These are phyloP conservation scores for Pezicula carpinea DNA, from an alignment of 2,329 filamentous ascomycete species.

Conservation along the genomic window DNA sequence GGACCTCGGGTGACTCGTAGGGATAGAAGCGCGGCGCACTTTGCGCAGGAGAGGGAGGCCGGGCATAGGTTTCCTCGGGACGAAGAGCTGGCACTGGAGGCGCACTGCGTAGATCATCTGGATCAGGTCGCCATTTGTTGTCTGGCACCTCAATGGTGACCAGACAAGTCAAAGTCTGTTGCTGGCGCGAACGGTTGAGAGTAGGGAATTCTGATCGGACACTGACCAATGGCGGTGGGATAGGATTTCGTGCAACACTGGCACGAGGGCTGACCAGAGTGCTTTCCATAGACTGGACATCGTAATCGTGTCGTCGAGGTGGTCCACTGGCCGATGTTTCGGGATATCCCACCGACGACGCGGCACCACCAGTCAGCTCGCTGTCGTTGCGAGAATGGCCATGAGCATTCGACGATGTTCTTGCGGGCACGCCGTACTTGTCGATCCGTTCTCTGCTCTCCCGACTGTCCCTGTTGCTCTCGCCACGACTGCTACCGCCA, in stretches of 20 bases:
- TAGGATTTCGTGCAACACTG: slow-evolving; percentile 71
- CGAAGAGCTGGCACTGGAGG: slow-evolving; percentile 37
- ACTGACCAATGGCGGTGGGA: slow-evolving; percentile 85
- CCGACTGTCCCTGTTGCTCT: slow-evolving; percentile 26
- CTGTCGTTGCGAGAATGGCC: slow-evolving; percentile 73
- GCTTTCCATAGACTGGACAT: slow-evolving; percentile 93
- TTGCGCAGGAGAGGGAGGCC: slow-evolving; percentile 52
- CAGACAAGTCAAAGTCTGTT: slow-evolving; percentile 90
- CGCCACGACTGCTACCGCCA: slow-evolving; percentile 27
- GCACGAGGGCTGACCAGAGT: slow-evolving; percentile 69
- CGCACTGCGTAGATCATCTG: slow-evolving; percentile 67
- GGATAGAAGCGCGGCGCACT: slow-evolving; percentile 56
- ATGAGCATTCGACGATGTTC: slow-evolving; percentile 6
- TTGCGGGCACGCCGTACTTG: slow-evolving; percentile 31
- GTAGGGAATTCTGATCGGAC: slow-evolving; percentile 97
- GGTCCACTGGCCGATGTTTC: slow-evolving; percentile 68
- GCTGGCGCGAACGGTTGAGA: slow-evolving; percentile 83
- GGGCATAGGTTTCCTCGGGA: slow-evolving; percentile 49
- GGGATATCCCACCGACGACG: slow-evolving; percentile 75
- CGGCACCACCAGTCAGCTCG: slow-evolving; percentile 62
- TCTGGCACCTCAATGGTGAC: slow-evolving; percentile 92
- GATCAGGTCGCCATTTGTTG: slow-evolving; percentile 82
- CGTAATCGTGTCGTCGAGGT: slow-evolving; percentile 81
- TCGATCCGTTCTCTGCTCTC: slow-evolving; percentile 47
- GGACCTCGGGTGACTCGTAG: slow-evolving; percentile 69